phyloP scores from a whole-genome alignment of 2,329 filamentous ascomycete genomes.

The Emmonsiellopsis sp. region DNA sequence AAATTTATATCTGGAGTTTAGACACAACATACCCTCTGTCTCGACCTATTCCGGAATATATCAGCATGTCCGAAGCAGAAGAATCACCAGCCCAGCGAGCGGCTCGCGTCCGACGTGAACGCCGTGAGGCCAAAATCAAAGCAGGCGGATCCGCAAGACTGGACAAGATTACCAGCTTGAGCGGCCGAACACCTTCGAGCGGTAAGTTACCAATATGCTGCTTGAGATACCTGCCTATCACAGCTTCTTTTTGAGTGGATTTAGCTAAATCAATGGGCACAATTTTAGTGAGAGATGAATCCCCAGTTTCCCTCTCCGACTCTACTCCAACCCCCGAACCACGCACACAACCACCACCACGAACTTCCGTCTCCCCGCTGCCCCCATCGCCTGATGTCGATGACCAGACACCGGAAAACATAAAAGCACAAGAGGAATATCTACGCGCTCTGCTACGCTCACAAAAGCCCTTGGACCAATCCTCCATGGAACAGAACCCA shows the following conservation, averaged over 20 bases:
- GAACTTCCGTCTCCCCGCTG: conserved; percentile 8
- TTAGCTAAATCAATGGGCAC: not conserved
- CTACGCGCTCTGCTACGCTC: conserved; percentile 33
- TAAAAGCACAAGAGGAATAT: conserved; percentile 34
- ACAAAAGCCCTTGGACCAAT: conserved; percentile 14
- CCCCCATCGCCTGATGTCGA: conserved; percentile 13
- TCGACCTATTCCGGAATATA: not conserved
- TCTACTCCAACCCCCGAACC: conserved; percentile 10
- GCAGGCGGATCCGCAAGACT: conserved; percentile 50
- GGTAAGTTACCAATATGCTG: conserved; percentile 3
- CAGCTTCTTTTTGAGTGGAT: not conserved
- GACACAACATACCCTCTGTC: too few relatives aligned
- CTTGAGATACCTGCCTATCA: not conserved
- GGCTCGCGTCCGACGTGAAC: conserved; percentile 54
- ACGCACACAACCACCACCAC: conserved; percentile 10
- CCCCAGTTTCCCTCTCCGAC: conserved; percentile 9
- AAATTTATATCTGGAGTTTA: not conserved
- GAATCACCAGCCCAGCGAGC: conserved; percentile 42
- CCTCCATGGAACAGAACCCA: conserved; percentile 21
- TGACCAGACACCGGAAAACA: conserved; percentile 22
- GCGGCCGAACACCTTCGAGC: conserved; percentile 39
- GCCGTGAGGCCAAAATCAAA: conserved; percentile 54
- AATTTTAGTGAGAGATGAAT: conserved; percentile 16
- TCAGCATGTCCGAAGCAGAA: conserved; percentile 27
- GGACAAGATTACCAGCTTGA: conserved; percentile 53